Base-by-base conservation (phyloP, 495 filamentous ascomycete genomes). In the Podospora sp. region DNA sequence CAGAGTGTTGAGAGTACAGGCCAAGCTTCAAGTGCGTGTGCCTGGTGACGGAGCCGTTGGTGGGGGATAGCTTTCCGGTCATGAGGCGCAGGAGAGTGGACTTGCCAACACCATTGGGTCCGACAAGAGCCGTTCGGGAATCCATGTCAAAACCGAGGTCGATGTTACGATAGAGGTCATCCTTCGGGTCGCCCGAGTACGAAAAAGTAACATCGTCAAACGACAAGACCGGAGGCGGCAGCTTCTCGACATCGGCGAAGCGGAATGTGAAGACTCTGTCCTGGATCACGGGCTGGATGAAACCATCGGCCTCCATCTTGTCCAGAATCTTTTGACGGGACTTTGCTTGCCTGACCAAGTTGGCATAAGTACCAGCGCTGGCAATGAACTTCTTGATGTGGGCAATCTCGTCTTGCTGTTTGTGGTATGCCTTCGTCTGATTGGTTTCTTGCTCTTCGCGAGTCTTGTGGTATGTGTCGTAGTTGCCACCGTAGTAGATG, bases 361-460 rank as follows among this genome's bases (percentile, higher is more conserved):
- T 99, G 86, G 95, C 95, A 77, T 99, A 99, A 67, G 95, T 99
- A 93, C 95, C 95, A 62, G 96, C 95, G 59, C 94, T 97, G 71
- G 95, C 95, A 77, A 99, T 99, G 86, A 99, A 99, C 83, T 97
- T 97, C 87, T 99, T 99, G 88, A 99, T 99, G 83, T 99, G 95
- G 69, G 88, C 83, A 75, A 99, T 99, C 86, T 99, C 95, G 66
- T 99, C 95, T 77, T 99, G 95, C 76, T 99, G 95, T 85, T 99
- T 99, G 77, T 89, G 84, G 85, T 99, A 99, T 56, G 96, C 94
- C 83, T 97, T 99, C 87, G 88, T 89, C 84, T 99, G 96, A 84
- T 99, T 99, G 78, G 87, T 89, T 82, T 99, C 95, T 81, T 98
- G 92, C 76, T 99, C 95, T 33, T 84, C 80, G 65, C 95, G 87